Conservation (phyloP, 2,329 filamentous ascomycete species). For the Colletotrichum chrysophilum region DNA sequence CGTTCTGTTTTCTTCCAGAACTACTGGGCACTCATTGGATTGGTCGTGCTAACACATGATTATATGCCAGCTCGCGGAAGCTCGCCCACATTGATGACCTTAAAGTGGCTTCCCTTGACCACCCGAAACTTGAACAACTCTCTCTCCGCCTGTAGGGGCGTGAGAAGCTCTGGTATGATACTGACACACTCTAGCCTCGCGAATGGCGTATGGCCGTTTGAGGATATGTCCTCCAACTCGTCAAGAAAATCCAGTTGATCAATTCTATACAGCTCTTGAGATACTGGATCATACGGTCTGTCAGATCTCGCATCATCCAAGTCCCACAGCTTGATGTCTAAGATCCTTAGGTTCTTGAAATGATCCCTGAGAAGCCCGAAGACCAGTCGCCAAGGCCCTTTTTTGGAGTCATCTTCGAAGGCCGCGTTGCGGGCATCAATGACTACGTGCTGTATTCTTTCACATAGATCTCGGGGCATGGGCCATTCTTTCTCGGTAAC, state of each 20-base stretch:
- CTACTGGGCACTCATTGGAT: no score
- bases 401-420: background rate
- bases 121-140: rapidly evolving
- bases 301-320: background rate
- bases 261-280: background rate
- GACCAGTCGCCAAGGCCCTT: background rate
- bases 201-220: rapidly evolving
- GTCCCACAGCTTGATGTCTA: background rate
- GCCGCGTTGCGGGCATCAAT: background rate
- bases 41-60: no score
- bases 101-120: rapidly evolving
- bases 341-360: rapidly evolving
- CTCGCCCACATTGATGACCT: rapidly evolving
- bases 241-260: background rate
- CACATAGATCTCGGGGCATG: background rate
- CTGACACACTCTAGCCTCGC: rapidly evolving
- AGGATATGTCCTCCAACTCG: background rate
- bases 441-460: background rate
- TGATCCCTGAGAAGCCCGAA: rapidly evolving
- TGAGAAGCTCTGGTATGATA: rapidly evolving
- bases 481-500: background rate
- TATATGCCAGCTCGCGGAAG: no score
- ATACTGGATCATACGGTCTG: background rate
- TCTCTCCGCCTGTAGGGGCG: rapidly evolving
- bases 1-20: no score